Evolutionary conservation across 192 early-diverging fungal genomes (phyloP), one percentile per base, ranked within the genome.

Genomic region (Coemansia sp.): DNA sequence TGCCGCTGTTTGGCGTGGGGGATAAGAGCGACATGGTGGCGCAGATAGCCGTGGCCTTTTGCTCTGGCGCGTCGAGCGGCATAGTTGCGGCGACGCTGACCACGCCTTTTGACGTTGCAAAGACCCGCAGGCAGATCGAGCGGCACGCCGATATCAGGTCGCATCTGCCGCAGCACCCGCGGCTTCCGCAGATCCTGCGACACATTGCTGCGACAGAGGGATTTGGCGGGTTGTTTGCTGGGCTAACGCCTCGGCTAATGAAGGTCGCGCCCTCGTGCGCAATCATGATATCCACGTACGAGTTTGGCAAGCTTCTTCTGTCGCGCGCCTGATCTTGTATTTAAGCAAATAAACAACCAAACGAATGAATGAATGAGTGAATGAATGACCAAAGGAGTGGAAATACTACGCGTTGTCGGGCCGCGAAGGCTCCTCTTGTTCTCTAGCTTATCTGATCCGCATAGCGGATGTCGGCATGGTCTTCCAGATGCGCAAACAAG

Each of bases 71-170:
- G 1, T 59, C 83, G n/a, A 89, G 91, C 52, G 94, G 96, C 20
- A 89, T 85, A 36, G 87, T 95, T 74, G 93, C 96, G 9, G 94
- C 96, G 6, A 75, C 85, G 1, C 22, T 92, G 22, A 98, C 96
- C 5, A 94, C 88, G 4, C 96, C 96, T 19, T 96, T 98, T 82
- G 96, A 98, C 82, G 93, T 98, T 5, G 90, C 91, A 61, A 98
- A 98, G 65, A 97, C 96, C 0, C 74, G 88, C 27, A 85, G 92
- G 27, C 96, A 98, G 71, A 86, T 94, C 45, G 70, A 83, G 39
- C 69, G 49, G 36, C 69, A 67, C 29, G 64, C 68, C 6, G 59
- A 61, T 20, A 42, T 68, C 5, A 52, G 56, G 3, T 65, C 69
- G 22, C 62, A 64, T 25, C 27, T 42, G 4, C 49, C 45, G 10